These are phyloP conservation scores for Salix koriyanagi DNA, from an alignment of 345 rosid species.

Conservation along the genomic window DNA sequence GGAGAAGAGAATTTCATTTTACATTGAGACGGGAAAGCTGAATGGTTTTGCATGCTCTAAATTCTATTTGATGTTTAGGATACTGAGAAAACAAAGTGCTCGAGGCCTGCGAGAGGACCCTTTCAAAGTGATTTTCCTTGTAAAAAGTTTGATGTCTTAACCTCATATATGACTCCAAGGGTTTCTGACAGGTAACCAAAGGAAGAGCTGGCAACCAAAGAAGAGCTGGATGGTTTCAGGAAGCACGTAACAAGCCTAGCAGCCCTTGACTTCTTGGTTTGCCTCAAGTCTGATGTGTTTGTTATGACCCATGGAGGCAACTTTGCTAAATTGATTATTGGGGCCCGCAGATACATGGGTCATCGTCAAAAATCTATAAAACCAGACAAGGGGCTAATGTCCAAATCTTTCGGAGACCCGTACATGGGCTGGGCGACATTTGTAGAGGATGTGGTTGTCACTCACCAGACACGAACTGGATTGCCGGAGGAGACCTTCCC, in stretches of 20 bases:
- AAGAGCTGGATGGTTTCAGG: constrained; percentile 70
- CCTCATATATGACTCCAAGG: constrained; percentile 9
- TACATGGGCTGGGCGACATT: constrained; percentile 99
- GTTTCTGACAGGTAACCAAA: constrained; percentile 79
- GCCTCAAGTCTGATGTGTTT: constrained; percentile 95
- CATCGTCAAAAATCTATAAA: constrained; percentile 92
- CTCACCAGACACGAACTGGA: constrained; percentile 95
- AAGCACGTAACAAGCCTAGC: constrained; percentile 99
- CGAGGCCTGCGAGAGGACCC: background rate
- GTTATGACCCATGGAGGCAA: constrained; percentile 99
- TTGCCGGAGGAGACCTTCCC: constrained; percentile 99
- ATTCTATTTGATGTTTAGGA: background rate
- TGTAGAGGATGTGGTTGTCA: constrained; percentile 89
- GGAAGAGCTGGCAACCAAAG: constrained; percentile 84
- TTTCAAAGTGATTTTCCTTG: background rate
- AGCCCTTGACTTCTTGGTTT: constrained; percentile 93
- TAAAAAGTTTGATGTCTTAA: background rate
- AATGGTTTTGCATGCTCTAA: background rate
- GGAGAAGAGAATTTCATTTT: background rate
- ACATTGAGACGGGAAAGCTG: background rate
- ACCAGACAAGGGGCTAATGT: constrained; percentile 98
- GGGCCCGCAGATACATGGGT: constrained; percentile 94
- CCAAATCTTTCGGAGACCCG: constrained; percentile 97
- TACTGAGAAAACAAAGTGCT: background rate
- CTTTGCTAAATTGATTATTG: constrained; percentile 95